phyloP scores from a whole-genome alignment of 306 rosid genomes.

The Alnus rubra region DNA sequence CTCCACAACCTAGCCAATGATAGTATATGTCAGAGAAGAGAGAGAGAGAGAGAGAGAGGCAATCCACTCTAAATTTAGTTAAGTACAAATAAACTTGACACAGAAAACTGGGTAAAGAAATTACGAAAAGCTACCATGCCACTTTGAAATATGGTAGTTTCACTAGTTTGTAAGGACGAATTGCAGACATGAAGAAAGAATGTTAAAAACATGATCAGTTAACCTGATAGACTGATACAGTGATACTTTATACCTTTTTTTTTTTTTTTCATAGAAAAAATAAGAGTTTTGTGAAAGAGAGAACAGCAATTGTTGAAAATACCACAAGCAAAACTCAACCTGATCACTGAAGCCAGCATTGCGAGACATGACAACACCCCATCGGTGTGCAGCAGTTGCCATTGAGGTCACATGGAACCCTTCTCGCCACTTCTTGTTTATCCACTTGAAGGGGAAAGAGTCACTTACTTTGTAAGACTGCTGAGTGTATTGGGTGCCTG shows the following conservation, averaged over 20 bases:
- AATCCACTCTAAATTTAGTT: too few species aligned
- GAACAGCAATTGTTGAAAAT: background rate
- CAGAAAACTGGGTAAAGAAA: background rate
- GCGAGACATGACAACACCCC: conserved; percentile 99
- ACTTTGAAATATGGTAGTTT: too few species aligned
- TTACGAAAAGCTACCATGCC: background rate
- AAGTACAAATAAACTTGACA: too few species aligned
- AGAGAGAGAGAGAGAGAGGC: too few species aligned
- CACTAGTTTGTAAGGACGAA: too few species aligned
- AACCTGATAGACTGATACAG: background rate
- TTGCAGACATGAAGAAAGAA: background rate
- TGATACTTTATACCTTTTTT: too few species aligned
- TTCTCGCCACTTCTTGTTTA: conserved; percentile 96
- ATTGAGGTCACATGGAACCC: conserved; percentile 97
- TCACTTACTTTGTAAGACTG: conserved; percentile 99
- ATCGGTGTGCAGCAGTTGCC: conserved; percentile 96
- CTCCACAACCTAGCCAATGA: conserved; percentile 70
- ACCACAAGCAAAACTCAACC: conserved; percentile 42
- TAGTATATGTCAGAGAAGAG: background rate
- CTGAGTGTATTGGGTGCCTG: conserved; percentile 90
- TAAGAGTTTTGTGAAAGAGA: background rate
- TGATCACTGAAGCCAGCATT: conserved; percentile 93
- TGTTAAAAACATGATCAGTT: background rate
- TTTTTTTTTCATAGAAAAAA: too few species aligned
- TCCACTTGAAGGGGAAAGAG: conserved; percentile 97